Evolutionary conservation across 805 yeast species (phyloP), one percentile per base, ranked within the genome.

Genomic region (Candida tibetensis): DNA sequence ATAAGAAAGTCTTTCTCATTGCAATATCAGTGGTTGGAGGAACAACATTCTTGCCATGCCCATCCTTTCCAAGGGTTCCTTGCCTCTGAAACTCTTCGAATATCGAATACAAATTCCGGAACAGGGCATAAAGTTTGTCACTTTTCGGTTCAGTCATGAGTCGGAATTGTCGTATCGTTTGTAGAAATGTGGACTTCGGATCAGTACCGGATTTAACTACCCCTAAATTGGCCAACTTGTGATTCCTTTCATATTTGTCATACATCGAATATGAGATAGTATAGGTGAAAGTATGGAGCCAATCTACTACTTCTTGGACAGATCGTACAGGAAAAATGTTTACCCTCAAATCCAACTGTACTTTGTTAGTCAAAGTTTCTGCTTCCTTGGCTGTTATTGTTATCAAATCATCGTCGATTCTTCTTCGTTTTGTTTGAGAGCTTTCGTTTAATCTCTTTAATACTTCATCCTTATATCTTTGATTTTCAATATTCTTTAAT

Each of bases 271-370:
- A 53, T 0, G 79, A 69, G 5, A 82, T 67, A 0, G 87, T 69
- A 46, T 79, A 74, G 0, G 85, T 64, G 44, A 81, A 70, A 12
- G 81, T 72, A 32, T 66, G 72, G 12, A 82, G 51, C 79, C 86
- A 79, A 3, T 60, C 67, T 1, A 67, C 39, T 1, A 74, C 58
- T 34, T 80, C 85, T 32, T 56, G 66, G 5, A 52, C 51, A 32
- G 66, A 75, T 58, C 65, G 69, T 1, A 74, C 67, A 12, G 71
- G 74, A 47, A 79, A 78, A 1, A 80, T 53, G 44, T 77, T 78
- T 15, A 76, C 55, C 3, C 72, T 71, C 46, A 66, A 47, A 22
- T 63, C 48, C 5, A 81, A 57, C 53, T 80, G 81, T 6, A 74
- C 56, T 26, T 66, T 65, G 10, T 71, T 56, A 1, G 79, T 42